Percentiles rank a stretch among this genome's conserved stretches.
These are phyloP conservation scores for Aspergillus caelatus DNA, from an alignment of 2,329 filamentous ascomycete species.

Conservation along the genomic window DNA sequence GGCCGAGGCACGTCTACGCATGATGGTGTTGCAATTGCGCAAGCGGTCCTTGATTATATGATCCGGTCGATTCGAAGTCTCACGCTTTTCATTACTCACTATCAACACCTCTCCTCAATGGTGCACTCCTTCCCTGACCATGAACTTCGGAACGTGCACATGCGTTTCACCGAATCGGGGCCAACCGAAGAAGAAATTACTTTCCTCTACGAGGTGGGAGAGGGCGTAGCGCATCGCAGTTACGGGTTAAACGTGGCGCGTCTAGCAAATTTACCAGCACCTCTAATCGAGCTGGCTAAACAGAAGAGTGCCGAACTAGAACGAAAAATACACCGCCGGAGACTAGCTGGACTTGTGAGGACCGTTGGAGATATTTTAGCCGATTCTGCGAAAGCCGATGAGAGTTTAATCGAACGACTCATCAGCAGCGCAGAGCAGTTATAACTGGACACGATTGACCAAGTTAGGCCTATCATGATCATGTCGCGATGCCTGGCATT, in stretches of 20 bases:
- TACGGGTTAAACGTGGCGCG: constrained; percentile 94
- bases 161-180: constrained; percentile 72
- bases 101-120: constrained; percentile 80
- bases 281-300: constrained; percentile 78
- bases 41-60: constrained; percentile 85
- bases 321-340: constrained; percentile 66
- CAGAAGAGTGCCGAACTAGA: constrained; percentile 81
- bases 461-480: not conserved
- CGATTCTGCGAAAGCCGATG: constrained; percentile 17
- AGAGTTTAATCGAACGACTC: constrained; percentile 33
- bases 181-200: constrained; percentile 72
- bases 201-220: constrained; percentile 89
- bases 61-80: constrained; percentile 73
- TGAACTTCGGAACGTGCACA: constrained; percentile 85
- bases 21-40: constrained; percentile 93
- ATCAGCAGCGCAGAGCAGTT: constrained; percentile 37
- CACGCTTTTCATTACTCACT: constrained; percentile 96
- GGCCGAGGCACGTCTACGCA: constrained; percentile 92
- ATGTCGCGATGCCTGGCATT: not conserved
- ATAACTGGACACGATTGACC: constrained; percentile 17
- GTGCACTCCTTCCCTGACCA: constrained; percentile 66
- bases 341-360: constrained; percentile 50
- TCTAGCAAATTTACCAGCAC: constrained; percentile 76
- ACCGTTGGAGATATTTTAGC: constrained; percentile 34
- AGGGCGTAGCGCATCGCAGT: constrained; percentile 88